These are phyloP conservation scores for Ramaria sp. DNA, from an alignment of 768 basidiomycete genomes.

Conservation along the genomic window DNA sequence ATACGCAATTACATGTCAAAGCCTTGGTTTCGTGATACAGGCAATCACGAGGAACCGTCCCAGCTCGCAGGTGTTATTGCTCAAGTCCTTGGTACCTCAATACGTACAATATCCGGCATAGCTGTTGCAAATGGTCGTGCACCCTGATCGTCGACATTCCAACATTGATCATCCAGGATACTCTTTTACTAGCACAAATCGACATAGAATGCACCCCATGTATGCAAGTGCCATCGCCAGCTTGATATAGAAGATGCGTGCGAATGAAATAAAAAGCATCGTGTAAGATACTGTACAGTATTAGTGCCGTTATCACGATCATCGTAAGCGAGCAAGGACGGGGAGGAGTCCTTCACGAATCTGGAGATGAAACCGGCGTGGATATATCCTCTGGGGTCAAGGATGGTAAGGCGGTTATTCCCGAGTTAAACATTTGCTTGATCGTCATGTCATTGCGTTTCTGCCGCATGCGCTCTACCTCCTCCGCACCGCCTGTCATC, in stretches of 20 bases:
- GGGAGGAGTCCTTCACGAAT: neutral
- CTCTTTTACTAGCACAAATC: too few species aligned
- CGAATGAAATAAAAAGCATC: neutral
- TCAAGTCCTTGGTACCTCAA: constrained; percentile 18
- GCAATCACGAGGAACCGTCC: constrained; percentile 43
- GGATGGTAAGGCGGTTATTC: neutral
- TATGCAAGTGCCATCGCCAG: neutral
- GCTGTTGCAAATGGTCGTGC: neutral
- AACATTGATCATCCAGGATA: too few species aligned
- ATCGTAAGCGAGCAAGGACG: too few species aligned
- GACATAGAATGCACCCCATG: too few species aligned
- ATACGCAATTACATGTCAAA: constrained; percentile 94
- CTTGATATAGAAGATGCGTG: neutral
- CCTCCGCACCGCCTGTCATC: constrained; percentile 93
- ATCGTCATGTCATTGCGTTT: constrained; percentile 74
- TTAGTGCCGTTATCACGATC: too few species aligned
- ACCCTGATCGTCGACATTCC: neutral
- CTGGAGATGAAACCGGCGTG: neutral
- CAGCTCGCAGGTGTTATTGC: constrained; percentile 42
- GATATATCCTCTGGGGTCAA: neutral
- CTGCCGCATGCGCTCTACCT: constrained; percentile 80
- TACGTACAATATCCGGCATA: neutral
- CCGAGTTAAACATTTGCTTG: constrained; percentile 71
- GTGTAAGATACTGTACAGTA: neutral
- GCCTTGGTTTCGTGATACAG: constrained; percentile 76